Evolutionary conservation across 352 stramenopile species (phyloP), one percentile per base, ranked within the genome.

Genomic region (Phytophthora constricta): DNA sequence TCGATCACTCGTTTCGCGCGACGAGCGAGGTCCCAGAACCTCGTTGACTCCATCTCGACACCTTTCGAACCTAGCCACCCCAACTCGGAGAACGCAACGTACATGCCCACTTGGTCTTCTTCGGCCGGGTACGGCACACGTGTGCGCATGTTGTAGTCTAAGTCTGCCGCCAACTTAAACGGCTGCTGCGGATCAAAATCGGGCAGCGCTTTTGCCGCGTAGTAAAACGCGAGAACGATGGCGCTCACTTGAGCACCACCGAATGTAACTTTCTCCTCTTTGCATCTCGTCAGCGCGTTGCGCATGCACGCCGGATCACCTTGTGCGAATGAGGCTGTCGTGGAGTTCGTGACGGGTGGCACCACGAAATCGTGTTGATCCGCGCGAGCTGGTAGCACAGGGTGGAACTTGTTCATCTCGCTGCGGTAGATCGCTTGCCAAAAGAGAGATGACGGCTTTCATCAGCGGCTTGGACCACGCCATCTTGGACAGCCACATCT

Each of bases 11-110:
- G 8, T 55, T 81, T 85, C 20, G 63, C 46, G 14, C 19, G 31
- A 14, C 74, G 76, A 9, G 79, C 77, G n/a, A 88, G 54, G 45
- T 80, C 72, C 77, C 76, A 86, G 63, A 88, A 84, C 33, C 34
- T 31, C 3, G 65, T 59, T 0, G 22, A 70, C 11, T 74, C n/a
- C 17, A 80, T 11, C 5, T 72, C 39, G n/a, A 81, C 59, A 2
- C 71, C 75, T 31, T 65, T 39, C 3, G 22, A 61, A 26, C 37
- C 45, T 4, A 81, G 58, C 42, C 52, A 52, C 2, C 62, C 52
- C 1, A 79, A 23, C 3, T 56, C 50, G 48, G 47, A 55, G 14
- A 73, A 68, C 2, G 59, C 62, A 5, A 76, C 60, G 58, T 73
- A 85, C 17, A 61, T 55, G 19, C 79, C 79, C n/a, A 87, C 63